Conservation (phyloP, 352 stramenopile species). For the Paralagenidium karlingii region DNA sequence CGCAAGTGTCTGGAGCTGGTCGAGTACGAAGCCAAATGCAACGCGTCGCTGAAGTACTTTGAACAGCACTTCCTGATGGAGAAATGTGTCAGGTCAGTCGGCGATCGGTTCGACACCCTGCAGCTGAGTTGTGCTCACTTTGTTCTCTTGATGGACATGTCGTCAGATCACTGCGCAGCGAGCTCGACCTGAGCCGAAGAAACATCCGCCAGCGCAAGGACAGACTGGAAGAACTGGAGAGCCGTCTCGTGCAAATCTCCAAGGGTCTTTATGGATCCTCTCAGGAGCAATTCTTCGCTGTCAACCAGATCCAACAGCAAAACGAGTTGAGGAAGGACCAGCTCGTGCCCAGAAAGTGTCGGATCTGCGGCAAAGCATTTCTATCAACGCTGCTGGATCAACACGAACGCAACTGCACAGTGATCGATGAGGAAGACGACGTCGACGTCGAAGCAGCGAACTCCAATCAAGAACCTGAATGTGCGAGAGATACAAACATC, state of each 20-base stretch:
- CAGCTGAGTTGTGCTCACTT: too few species aligned
- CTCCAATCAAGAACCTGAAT: too few species aligned
- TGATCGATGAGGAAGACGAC: neutral
- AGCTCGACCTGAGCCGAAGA: too few species aligned
- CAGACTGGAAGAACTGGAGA: conserved; percentile 29
- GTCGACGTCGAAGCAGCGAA: conserved; percentile 1
- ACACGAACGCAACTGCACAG: conserved; percentile 17
- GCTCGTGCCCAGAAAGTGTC: conserved; percentile 12
- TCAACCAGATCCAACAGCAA: conserved; percentile 17
- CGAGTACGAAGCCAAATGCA: conserved; percentile 27
- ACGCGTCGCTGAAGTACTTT: conserved; percentile 22
- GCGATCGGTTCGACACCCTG: too few species aligned
- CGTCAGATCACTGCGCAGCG: too few species aligned
- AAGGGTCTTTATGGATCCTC: conserved; percentile 22
- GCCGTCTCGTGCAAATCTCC: conserved; percentile 25
- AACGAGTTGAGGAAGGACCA: conserved; percentile 25
- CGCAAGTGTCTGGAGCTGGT: conserved; percentile 46
- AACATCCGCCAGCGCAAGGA: conserved; percentile 30
- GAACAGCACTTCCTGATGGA: conserved; percentile 47
- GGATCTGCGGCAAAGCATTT: conserved; percentile 17
- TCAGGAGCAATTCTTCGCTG: conserved; percentile 25
- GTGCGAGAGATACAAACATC: too few species aligned
- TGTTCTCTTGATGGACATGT: too few species aligned
- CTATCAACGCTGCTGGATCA: conserved; percentile 12
- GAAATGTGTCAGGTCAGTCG: conserved; percentile 27